phyloP scores from a whole-genome alignment of 1,284 basidiomycete genomes.

The Testicularia cyperi region DNA sequence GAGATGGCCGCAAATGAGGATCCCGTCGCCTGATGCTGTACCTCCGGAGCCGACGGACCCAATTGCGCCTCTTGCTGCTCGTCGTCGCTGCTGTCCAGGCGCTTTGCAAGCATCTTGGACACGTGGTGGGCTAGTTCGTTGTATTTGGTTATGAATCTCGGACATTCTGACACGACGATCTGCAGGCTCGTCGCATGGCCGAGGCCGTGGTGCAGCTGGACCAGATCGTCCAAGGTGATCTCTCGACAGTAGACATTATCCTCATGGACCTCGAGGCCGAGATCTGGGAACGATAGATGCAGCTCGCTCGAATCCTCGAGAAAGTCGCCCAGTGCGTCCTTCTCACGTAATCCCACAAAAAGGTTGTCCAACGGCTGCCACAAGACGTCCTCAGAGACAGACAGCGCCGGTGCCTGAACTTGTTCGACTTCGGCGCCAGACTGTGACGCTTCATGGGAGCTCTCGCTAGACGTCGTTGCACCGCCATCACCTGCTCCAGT shows the following conservation, averaged over 20 bases:
- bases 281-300: conserved; percentile 42
- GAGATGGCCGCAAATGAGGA: too few species aligned
- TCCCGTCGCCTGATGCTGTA: too few species aligned
- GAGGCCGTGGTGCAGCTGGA: conserved; percentile 46
- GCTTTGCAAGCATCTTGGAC: conserved; percentile 21
- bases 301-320: conserved; percentile 53
- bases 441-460: too few species aligned
- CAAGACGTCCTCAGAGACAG: conserved; percentile 32
- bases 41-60: too few species aligned
- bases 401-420: conserved; percentile 45
- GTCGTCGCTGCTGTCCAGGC: conserved; percentile 24
- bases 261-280: conserved; percentile 48
- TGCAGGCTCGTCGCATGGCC: conserved; percentile 46
- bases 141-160: conserved; percentile 53
- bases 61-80: conserved; percentile 6
- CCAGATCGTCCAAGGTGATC: conserved; percentile 49
- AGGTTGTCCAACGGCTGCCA: conserved; percentile 50
- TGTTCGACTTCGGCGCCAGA: conserved; percentile 2
- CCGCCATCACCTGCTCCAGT: too few species aligned
- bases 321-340: conserved; percentile 55
- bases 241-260: conserved; percentile 56
- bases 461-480: too few species aligned
- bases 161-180: conserved; percentile 40
- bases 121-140: conserved; percentile 52
- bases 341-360: conserved; percentile 46